Percentiles rank a stretch among this genome's conserved stretches.
Conservation (phyloP, 768 basidiomycete species). For the Chlorophyllum brunneum region DNA sequence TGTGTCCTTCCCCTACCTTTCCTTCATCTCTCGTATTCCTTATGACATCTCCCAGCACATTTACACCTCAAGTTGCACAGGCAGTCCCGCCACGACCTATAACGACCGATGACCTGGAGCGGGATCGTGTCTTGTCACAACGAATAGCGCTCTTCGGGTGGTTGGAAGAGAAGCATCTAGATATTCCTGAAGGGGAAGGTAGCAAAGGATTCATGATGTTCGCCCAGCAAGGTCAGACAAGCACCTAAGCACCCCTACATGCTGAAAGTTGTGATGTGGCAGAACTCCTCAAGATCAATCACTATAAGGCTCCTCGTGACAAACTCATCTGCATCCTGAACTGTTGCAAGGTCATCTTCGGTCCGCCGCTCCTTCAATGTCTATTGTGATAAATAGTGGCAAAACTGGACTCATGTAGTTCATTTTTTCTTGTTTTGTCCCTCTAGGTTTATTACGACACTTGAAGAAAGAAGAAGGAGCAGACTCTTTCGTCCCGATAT, state of each 20-base stretch:
- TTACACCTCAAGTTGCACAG: conserved; percentile 78
- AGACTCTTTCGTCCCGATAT: conserved; percentile 90
- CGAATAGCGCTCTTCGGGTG: conserved; percentile 89
- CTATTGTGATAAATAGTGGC: conserved; percentile 6
- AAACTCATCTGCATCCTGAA: conserved; percentile 98
- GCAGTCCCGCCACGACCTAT: conserved; percentile 68
- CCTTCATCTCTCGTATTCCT: not conserved
- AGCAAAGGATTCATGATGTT: conserved; percentile 83
- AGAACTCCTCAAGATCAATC: conserved; percentile 96
- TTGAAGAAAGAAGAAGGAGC: conserved; percentile 82
- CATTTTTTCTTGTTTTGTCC: not conserved
- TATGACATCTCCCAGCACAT: conserved; percentile 56
- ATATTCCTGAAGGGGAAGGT: conserved; percentile 76
- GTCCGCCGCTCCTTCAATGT: conserved; percentile 25
- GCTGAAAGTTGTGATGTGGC: conserved; percentile 6
- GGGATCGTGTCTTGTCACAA: conserved; percentile 86
- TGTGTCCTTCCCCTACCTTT: conserved; percentile 37
- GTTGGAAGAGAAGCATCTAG: conserved; percentile 86
- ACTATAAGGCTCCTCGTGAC: conserved; percentile 98
- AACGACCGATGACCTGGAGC: conserved; percentile 94
- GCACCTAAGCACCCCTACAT: not conserved
- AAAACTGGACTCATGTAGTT: conserved; percentile 6
- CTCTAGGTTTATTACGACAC: conserved; percentile 88
- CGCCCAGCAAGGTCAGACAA: conserved; percentile 74
- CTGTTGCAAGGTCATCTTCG: conserved; percentile 98